Conservation (phyloP, 1,139 yeast species). For the Kodamaea ohmeri region DNA sequence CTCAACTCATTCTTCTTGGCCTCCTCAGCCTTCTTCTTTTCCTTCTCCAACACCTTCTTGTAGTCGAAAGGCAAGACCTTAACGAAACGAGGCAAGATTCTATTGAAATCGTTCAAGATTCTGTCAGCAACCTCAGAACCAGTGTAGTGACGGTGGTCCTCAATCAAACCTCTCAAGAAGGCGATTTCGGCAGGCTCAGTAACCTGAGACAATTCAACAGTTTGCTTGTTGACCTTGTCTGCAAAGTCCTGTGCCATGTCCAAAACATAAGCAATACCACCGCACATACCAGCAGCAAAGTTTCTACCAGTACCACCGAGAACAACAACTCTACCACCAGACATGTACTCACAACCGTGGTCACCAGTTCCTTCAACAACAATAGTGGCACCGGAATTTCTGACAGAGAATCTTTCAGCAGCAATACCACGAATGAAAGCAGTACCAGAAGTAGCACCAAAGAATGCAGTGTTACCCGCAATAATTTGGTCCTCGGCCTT, state of each 20-base stretch:
- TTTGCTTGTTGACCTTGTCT: slow-evolving; percentile 75
- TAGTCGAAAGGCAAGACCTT: slow-evolving; percentile 92
- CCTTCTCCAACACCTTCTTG: slow-evolving; percentile 82
- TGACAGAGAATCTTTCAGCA: slow-evolving; percentile 96
- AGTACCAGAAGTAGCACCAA: slow-evolving; percentile 95
- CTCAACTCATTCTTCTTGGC: slow-evolving; percentile 62
- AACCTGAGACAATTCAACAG: slow-evolving; percentile 75
- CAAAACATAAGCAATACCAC: slow-evolving; percentile 96
- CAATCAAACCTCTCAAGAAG: slow-evolving; percentile 86
- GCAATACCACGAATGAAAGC: slow-evolving; percentile 97
- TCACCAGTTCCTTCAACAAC: slow-evolving; percentile 98
- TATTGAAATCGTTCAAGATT: slow-evolving; percentile 80
- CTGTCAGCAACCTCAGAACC: slow-evolving; percentile 87
- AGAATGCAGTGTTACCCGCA: slow-evolving; percentile 95
- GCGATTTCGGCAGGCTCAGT: slow-evolving; percentile 92
- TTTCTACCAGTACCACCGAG: slow-evolving; percentile 90
- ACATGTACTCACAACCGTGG: slow-evolving; percentile 99
- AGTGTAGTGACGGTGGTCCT: slow-evolving; percentile 94
- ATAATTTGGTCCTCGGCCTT: slow-evolving; percentile 95
- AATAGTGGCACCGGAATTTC: slow-evolving; percentile 97
- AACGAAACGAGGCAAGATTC: slow-evolving; percentile 84
- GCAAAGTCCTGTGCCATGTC: slow-evolving; percentile 92
- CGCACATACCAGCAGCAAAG: slow-evolving; percentile 99
- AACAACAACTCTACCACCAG: slow-evolving; percentile 96
- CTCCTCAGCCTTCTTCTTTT: slow-evolving; percentile 63